A percentile compares a stretch with the other conserved stretches of the same genome.
These are phyloP conservation scores for Plasmodium blacklocki DNA, from an alignment of 169 alveolate genomes.

Conservation along the genomic window DNA sequence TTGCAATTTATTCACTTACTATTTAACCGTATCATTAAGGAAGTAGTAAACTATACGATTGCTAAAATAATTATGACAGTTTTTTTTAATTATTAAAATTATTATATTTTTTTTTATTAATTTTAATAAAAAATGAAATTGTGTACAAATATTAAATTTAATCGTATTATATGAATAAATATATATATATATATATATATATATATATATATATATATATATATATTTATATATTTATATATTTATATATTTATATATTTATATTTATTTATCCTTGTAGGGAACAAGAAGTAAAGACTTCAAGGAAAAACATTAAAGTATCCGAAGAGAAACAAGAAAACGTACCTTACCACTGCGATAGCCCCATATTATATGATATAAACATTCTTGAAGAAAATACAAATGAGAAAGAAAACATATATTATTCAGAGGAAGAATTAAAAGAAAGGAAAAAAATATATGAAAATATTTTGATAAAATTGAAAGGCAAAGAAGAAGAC, in stretches of 20 bases:
- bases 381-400: conserved; percentile 3
- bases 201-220: not conserved
- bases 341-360: conserved; percentile 4
- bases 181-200: not conserved
- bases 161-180: not conserved
- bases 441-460: conserved; percentile 32
- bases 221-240: not conserved
- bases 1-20: conserved; percentile 64
- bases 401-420: not conserved
- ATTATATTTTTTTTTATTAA: not conserved
- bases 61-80: conserved; percentile 22
- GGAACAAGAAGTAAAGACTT: too few relatives aligned
- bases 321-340: conserved; percentile 13
- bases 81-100: not conserved
- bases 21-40: conserved; percentile 10
- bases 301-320: not conserved
- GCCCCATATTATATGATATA: not conserved
- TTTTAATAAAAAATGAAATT: not conserved
- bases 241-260: too few relatives aligned
- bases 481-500: not conserved
- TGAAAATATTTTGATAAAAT: conserved; percentile 7
- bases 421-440: conserved; percentile 36
- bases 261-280: too few relatives aligned
- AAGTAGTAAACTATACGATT: conserved; percentile 49
- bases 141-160: not conserved